phyloP scores from a whole-genome alignment of 73 alveolate genomes.

The Stentor roeselii region DNA sequence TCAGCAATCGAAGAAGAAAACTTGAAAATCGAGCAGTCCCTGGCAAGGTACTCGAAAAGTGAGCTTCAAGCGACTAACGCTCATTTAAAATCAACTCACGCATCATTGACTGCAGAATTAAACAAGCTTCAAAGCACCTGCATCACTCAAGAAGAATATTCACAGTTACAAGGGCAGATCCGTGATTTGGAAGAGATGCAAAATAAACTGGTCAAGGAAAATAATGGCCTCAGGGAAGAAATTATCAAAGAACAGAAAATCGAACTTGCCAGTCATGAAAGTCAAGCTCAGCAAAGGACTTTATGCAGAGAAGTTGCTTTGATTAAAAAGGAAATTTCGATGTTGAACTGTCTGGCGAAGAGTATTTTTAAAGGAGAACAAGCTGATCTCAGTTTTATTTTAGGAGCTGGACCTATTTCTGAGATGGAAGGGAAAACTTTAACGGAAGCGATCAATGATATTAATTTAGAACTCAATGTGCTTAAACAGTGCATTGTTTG shows the following conservation, averaged over 20 bases:
- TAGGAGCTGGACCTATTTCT: conserved; percentile 23
- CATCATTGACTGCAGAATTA: neutral
- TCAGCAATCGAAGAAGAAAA: neutral
- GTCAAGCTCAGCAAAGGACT: neutral
- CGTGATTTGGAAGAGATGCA: conserved; percentile 6
- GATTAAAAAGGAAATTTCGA: conserved; percentile 13
- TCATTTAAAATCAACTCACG: neutral
- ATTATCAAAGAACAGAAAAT: neutral
- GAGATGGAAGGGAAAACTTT: conserved; percentile 13
- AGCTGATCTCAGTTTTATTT: conserved; percentile 4
- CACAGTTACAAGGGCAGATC: neutral
- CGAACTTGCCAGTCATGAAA: neutral
- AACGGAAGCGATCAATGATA: neutral
- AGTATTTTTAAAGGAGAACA: conserved; percentile 13
- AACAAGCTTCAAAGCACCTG: neutral
- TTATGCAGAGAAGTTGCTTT: conserved; percentile 5
- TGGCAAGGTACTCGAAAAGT: neutral
- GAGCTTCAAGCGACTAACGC: neutral
- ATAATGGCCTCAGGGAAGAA: neutral
- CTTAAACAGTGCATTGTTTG: conserved; percentile 11
- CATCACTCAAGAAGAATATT: conserved; percentile 6
- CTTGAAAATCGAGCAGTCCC: neutral
- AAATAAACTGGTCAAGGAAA: conserved; percentile 8
- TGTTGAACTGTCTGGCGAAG: conserved; percentile 23
- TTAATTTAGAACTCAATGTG: neutral